phyloP scores from a whole-genome alignment of 768 basidiomycete genomes.

The Butyriboletus loyo region DNA sequence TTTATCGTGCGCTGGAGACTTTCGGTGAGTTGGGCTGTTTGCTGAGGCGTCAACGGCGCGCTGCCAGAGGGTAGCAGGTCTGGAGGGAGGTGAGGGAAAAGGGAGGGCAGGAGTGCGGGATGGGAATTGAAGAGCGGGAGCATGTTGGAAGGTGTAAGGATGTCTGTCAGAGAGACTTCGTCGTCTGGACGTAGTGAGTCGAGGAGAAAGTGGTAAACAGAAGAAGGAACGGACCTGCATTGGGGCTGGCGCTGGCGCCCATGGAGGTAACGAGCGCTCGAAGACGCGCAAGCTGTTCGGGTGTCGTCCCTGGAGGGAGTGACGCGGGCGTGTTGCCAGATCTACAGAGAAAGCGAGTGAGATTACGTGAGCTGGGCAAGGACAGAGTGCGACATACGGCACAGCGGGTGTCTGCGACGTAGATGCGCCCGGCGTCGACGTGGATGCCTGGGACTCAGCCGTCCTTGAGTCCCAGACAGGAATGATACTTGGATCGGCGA shows the following conservation, averaged over 20 bases:
- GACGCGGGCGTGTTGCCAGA: conserved; percentile 6
- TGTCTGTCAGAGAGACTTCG: conserved; percentile 68
- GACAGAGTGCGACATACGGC: conserved; percentile 14
- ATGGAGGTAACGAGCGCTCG: conserved; percentile 50
- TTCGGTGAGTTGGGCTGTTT: conserved; percentile 37
- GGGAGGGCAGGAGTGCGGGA: conserved; percentile 62
- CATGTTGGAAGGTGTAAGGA: conserved; percentile 73
- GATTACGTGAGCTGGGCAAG: not conserved
- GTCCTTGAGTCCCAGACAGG: conserved; percentile 53
- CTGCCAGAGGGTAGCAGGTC: conserved; percentile 71
- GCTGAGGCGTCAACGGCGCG: conserved; percentile 24
- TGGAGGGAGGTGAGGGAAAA: conserved; percentile 81
- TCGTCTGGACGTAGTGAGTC: conserved; percentile 19
- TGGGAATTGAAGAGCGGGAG: conserved; percentile 66
- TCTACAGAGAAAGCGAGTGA: not conserved
- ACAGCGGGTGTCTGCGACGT: conserved; percentile 34
- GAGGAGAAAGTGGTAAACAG: not conserved
- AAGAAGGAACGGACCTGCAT: conserved; percentile 10
- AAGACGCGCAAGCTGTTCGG: conserved; percentile 67
- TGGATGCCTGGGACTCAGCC: conserved; percentile 43
- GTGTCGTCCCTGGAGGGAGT: conserved; percentile 33
- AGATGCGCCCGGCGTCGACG: conserved; percentile 37
- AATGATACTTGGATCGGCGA: conserved; percentile 62
- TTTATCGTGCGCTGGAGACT: conserved; percentile 71
- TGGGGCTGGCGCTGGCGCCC: conserved; percentile 31